Base-by-base conservation (phyloP, 257 asterid genomes). In the Penstemon barbatus region DNA sequence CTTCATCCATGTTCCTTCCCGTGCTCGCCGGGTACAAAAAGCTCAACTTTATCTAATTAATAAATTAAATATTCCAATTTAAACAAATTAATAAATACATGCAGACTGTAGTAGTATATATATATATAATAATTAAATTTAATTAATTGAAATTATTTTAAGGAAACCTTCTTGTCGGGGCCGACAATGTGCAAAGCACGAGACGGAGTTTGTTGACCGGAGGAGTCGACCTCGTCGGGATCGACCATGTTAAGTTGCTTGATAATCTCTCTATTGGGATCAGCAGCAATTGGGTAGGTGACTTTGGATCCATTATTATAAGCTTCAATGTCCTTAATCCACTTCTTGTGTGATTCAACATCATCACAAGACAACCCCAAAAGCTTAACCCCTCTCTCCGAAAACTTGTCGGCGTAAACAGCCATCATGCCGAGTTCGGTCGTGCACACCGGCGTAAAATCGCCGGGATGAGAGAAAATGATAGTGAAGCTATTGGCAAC, bases 371-470 rank as follows among this genome's bases (percentile, higher is more conserved):
- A 93, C 19, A 93, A 6, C 0, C 98, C 97, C 39, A 93, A 39
- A 3, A 93, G 95, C 84, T 88, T 86, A 11, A 85, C 92, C 5
- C 97, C 95, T 6, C 91, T 71, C 72, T 83, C 78, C 2, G 69
- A 73, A 43, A 93, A 93, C 82, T 86, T 86, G 77, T 61, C 75
- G 3, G 92, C 85, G 40, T 93, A 90, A 2, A 82, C 88, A 0
- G 98, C 96, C 96, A 93, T 93, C 75, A 71, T 70, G 0, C 94
- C 95, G 0, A 93, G 83, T 51, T 93, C 97, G n/a, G 97, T 90
- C 13, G 98, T 90, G 74, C 98, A 92, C 3, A 92, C 98, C 4
- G 98, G 97, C 3, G 97, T 92, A 60, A 92, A 92, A 63, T 92
- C 98, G 5, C 87, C 94, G 3, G 98, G 98, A 66, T 89, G 97